Evolutionary conservation across 2,329 filamentous ascomycete species (phyloP).

Genomic region (Thermothelomyces thermophilus): DNA sequence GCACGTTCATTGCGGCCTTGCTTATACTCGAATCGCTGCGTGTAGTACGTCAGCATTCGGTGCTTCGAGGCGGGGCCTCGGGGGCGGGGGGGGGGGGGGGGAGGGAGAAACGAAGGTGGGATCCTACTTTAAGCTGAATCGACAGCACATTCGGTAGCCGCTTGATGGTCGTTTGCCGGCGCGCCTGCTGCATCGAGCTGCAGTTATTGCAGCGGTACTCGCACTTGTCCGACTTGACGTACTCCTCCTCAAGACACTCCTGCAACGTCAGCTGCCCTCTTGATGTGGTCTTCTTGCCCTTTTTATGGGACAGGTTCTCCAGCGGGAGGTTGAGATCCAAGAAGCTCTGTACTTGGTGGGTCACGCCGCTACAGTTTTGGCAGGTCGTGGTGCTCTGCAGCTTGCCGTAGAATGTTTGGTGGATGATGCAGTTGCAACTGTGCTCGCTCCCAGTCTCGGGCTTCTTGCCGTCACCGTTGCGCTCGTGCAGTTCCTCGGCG

Average conservation of each 20-base stretch:
- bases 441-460: constrained; percentile 54
- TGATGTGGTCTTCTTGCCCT: constrained; percentile 43
- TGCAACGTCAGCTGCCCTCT: constrained; percentile 54
- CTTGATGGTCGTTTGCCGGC: constrained; percentile 78
- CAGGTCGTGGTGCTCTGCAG: constrained; percentile 87
- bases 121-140: constrained; percentile 78
- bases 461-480: constrained; percentile 65
- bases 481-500: constrained; percentile 80
- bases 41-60: background rate
- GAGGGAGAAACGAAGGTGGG: background rate
- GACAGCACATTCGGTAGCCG: constrained; percentile 81
- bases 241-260: constrained; percentile 77
- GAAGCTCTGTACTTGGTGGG: constrained; percentile 79
- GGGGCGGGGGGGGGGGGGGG: background rate
- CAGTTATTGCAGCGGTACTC: constrained; percentile 85
- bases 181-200: constrained; percentile 67
- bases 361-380: constrained; percentile 76
- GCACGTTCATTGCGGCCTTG: constrained; percentile 62
- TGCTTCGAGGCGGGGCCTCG: no score
- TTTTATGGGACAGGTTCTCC: constrained; percentile 65
- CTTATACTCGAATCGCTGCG: constrained; percentile 65
- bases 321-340: constrained; percentile 85
- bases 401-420: constrained; percentile 91
- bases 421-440: constrained; percentile 82
- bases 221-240: constrained; percentile 79